A percentile compares a stretch with the other conserved stretches of the same genome.
These are phyloP conservation scores for Ogataea paradorogensis DNA, from an alignment of 805 yeast genomes.

Conservation along the genomic window DNA sequence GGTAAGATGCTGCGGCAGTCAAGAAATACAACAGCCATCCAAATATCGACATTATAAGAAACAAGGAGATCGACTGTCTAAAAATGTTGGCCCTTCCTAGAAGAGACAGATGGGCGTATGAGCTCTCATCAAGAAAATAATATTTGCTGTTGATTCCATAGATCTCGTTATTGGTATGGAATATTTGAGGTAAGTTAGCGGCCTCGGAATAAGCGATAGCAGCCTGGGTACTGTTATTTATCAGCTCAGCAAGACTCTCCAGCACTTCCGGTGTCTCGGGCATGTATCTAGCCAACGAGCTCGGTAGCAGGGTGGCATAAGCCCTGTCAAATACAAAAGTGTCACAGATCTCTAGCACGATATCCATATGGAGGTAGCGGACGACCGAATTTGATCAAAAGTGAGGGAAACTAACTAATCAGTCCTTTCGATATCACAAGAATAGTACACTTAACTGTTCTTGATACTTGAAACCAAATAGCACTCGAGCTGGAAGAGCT, in stretches of 20 bases:
- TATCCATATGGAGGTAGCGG: slow-evolving; percentile 62
- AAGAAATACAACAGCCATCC: slow-evolving; percentile 81
- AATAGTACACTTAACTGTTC: neutral
- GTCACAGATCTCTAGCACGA: slow-evolving; percentile 80
- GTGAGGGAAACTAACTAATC: neutral
- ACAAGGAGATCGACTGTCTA: slow-evolving; percentile 69
- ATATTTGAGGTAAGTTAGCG: slow-evolving; percentile 29
- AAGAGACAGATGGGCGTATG: slow-evolving; percentile 60
- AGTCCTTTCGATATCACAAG: neutral
- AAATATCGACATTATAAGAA: slow-evolving; percentile 68
- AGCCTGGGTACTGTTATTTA: slow-evolving; percentile 27
- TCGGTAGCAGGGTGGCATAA: slow-evolving; percentile 70
- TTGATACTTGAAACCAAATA: neutral
- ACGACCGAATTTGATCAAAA: slow-evolving; percentile 1
- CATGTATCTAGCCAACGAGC: slow-evolving; percentile 38
- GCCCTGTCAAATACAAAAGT: slow-evolving; percentile 67
- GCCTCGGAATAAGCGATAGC: slow-evolving; percentile 20
- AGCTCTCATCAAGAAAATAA: slow-evolving; percentile 52
- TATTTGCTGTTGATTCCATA: slow-evolving; percentile 49
- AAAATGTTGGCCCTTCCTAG: slow-evolving; percentile 68
- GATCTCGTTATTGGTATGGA: slow-evolving; percentile 21
- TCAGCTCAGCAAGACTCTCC: slow-evolving; percentile 18
- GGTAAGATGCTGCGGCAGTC: slow-evolving; percentile 75
- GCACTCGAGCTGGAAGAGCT: neutral
- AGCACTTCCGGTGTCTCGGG: slow-evolving; percentile 30